Conservation (phyloP, 2,329 filamentous ascomycete species). For the Penicillium verrucosum region DNA sequence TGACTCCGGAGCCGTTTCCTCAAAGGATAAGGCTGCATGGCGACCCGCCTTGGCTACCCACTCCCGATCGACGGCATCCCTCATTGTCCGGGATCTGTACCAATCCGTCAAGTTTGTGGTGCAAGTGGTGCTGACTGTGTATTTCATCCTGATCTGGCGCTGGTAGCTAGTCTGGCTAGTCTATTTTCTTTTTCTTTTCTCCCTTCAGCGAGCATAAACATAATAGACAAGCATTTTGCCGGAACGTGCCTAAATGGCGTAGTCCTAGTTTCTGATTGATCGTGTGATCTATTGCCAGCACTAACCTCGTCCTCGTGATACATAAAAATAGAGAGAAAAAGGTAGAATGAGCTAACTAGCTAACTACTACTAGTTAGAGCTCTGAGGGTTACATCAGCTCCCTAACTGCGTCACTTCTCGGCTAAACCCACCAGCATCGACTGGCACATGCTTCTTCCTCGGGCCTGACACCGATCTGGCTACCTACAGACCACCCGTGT, state of each 20-base stretch:
- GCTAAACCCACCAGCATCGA: not conserved
- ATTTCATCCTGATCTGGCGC: conserved; percentile 63
- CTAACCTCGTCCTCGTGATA: not conserved
- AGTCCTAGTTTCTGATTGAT: not conserved
- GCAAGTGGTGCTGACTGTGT: conserved; percentile 62
- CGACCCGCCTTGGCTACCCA: conserved; percentile 21
- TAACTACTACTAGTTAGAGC: no score
- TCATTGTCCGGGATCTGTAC: conserved; percentile 60
- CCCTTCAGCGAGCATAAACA: conserved; percentile 17
- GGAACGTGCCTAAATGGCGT: not conserved
- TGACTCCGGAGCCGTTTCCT: conserved; percentile 9
- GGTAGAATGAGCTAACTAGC: not conserved
- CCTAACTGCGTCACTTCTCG: not conserved
- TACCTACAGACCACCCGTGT: not conserved
- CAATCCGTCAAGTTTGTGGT: conserved; percentile 60
- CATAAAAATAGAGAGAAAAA: not conserved
- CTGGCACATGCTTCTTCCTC: not conserved
- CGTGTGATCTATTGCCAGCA: not conserved
- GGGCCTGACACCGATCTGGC: not conserved
- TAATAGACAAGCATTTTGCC: conserved; percentile 6
- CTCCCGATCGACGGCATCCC: conserved; percentile 28
- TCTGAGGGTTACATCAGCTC: not conserved
- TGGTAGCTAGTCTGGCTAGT: conserved; percentile 45
- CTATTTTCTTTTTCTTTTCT: not conserved
- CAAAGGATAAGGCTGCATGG: conserved; percentile 30